Conservation (phyloP, 2,329 filamentous ascomycete genomes). For the Fusarium zealandicum region DNA sequence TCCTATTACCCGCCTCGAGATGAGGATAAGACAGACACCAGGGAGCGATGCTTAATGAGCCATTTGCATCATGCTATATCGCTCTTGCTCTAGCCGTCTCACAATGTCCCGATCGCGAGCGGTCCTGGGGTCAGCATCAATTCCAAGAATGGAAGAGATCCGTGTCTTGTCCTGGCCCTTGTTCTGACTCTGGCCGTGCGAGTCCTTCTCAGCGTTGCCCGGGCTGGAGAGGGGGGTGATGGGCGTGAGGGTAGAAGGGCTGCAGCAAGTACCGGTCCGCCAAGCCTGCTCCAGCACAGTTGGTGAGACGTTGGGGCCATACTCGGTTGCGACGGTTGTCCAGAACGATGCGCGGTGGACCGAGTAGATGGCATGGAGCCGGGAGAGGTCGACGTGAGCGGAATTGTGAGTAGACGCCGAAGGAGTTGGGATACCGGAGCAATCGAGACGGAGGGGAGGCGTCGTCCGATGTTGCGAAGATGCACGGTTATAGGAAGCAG, state of each 20-base stretch:
- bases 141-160: conserved; percentile 69
- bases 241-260: conserved; percentile 52
- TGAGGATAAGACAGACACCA: conserved; percentile 14
- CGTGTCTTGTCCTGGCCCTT: conserved; percentile 62
- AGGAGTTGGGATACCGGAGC: conserved; percentile 54
- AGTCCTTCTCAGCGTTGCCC: conserved; percentile 53
- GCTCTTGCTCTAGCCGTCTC: conserved; percentile 62
- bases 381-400: conserved; percentile 66
- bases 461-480: conserved; percentile 48
- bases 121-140: conserved; percentile 64
- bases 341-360: conserved; percentile 76
- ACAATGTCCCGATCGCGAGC: conserved; percentile 65
- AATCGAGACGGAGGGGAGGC: conserved; percentile 67
- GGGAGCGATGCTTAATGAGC: conserved; percentile 31
- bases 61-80: conserved; percentile 46
- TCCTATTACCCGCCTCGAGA: conserved; percentile 14
- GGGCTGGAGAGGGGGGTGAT: conserved; percentile 63
- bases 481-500: conserved; percentile 48
- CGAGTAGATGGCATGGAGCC: conserved; percentile 74
- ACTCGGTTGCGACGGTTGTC: conserved; percentile 74
- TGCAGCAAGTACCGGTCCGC: conserved; percentile 57
- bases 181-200: conserved; percentile 44
- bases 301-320: conserved; percentile 69
- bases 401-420: conserved; percentile 44
- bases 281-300: conserved; percentile 75